Conservation (phyloP, 2,329 filamentous ascomycete genomes). For the Colletotrichum sp. region DNA sequence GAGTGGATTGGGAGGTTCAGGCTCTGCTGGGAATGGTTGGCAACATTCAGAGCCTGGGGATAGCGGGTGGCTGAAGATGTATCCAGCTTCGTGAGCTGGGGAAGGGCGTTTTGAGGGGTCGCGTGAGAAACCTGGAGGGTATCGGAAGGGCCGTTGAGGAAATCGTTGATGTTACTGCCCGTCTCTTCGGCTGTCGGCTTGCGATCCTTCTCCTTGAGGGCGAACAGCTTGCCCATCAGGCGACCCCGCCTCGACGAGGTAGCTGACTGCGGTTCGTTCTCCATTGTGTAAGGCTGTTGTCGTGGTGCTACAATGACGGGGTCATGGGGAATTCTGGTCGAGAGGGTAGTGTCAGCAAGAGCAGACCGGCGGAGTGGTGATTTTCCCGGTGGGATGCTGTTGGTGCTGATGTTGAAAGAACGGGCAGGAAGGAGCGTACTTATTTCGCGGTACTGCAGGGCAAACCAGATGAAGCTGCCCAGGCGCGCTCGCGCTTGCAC, state of each 20-base stretch:
- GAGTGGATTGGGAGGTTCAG: conserved; percentile 46
- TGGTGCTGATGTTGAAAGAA: neutral
- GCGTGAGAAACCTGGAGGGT: conserved; percentile 58
- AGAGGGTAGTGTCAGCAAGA: neutral
- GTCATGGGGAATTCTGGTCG: conserved; percentile 9
- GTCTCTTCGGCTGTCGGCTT: conserved; percentile 39
- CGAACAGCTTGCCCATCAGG: conserved; percentile 68
- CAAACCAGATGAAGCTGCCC: conserved; percentile 1
- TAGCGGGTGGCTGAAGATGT: conserved; percentile 60
- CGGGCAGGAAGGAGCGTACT: neutral
- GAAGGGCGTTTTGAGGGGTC: conserved; percentile 44
- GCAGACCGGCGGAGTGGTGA: neutral
- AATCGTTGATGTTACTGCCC: conserved; percentile 59
- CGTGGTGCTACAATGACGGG: neutral
- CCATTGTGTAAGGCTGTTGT: conserved; percentile 37
- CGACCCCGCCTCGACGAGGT: conserved; percentile 53
- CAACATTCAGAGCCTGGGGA: conserved; percentile 55
- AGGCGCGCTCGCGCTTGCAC: neutral
- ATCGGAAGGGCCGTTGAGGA: conserved; percentile 61
- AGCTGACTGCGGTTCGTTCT: conserved; percentile 45
- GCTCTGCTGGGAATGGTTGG: conserved; percentile 45
- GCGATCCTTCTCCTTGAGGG: conserved; percentile 50
- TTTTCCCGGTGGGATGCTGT: neutral
- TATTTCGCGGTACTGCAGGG: conserved; percentile 1
- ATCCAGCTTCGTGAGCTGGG: conserved; percentile 56